These are phyloP conservation scores for Ophiostoma angusticollis DNA, from an alignment of 2,329 filamentous ascomycete species.

Conservation along the genomic window DNA sequence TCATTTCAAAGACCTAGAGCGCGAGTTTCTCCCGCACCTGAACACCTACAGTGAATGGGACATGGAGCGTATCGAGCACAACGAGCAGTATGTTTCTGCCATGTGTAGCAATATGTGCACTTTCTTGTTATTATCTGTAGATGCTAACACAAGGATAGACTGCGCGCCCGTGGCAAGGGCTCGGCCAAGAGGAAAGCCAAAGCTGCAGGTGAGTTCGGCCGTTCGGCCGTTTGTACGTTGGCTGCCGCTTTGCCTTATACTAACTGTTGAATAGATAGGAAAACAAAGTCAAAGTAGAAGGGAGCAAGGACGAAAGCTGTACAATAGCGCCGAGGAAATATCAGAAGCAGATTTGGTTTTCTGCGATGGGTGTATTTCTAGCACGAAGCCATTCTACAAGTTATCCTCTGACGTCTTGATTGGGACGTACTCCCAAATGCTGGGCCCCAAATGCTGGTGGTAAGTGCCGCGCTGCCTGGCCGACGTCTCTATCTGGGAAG, in stretches of 20 bases:
- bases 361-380: no score
- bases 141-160: constrained; percentile 28
- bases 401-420: no score
- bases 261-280: constrained; percentile 13
- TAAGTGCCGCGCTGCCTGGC: no score
- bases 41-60: constrained; percentile 63
- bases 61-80: constrained; percentile 64
- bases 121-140: not conserved
- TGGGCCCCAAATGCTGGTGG: no score
- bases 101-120: not conserved
- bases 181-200: constrained; percentile 74
- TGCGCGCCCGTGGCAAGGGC: constrained; percentile 72
- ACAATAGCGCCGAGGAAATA: no score
- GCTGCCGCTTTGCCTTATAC: no score
- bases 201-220: constrained; percentile 18
- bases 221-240: no score
- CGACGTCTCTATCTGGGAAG: no score
- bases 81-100: constrained; percentile 42
- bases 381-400: no score
- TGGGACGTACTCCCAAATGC: no score
- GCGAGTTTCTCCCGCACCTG: constrained; percentile 52
- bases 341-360: no score
- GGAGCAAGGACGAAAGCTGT: not conserved
- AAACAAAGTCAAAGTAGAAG: not conserved
- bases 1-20: constrained; percentile 61